These are phyloP conservation scores for Beauveria rudraprayagi DNA, from an alignment of 2,329 filamentous ascomycete genomes.

Conservation along the genomic window DNA sequence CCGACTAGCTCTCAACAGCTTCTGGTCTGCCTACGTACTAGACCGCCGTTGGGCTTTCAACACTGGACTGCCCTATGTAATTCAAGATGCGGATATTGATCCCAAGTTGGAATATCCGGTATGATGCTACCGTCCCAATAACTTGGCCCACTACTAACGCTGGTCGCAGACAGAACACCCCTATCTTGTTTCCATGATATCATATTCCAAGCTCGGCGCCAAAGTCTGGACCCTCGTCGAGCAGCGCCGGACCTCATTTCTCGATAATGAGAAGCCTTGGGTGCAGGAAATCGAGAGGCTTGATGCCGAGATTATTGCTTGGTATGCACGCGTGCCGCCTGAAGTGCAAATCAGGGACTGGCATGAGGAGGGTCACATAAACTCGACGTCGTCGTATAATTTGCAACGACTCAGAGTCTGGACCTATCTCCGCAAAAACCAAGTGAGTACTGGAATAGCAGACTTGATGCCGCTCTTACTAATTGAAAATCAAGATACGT, in stretches of 20 bases:
- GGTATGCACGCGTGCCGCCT: constrained; percentile 70
- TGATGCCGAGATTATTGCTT: constrained; percentile 76
- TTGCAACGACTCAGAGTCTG: constrained; percentile 70
- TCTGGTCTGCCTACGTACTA: constrained; percentile 81
- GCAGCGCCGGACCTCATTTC: constrained; percentile 26
- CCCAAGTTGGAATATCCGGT: constrained; percentile 71
- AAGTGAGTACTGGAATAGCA: constrained; percentile 34
- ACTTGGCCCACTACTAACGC: constrained; percentile 15
- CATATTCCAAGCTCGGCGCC: constrained; percentile 73
- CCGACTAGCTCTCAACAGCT: constrained; percentile 59
- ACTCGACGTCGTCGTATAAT: constrained; percentile 52
- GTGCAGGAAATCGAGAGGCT: constrained; percentile 64
- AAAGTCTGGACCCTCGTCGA: constrained; percentile 81
- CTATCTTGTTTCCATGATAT: constrained; percentile 77
- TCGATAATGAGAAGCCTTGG: constrained; percentile 1
- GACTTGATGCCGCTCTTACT: constrained; percentile 9
- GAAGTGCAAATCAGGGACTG: constrained; percentile 53
- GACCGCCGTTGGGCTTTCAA: constrained; percentile 84
- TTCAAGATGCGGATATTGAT: constrained; percentile 83
- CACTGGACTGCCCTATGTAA: constrained; percentile 77
- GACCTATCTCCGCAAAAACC: constrained; percentile 79
- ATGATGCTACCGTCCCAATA: constrained; percentile 11
- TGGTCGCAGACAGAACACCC: constrained; percentile 43
- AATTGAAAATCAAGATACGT: constrained; percentile 46
- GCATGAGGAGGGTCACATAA: constrained; percentile 43